phyloP scores from a whole-genome alignment of 768 basidiomycete genomes.

The Kwoniella mangroviensis region DNA sequence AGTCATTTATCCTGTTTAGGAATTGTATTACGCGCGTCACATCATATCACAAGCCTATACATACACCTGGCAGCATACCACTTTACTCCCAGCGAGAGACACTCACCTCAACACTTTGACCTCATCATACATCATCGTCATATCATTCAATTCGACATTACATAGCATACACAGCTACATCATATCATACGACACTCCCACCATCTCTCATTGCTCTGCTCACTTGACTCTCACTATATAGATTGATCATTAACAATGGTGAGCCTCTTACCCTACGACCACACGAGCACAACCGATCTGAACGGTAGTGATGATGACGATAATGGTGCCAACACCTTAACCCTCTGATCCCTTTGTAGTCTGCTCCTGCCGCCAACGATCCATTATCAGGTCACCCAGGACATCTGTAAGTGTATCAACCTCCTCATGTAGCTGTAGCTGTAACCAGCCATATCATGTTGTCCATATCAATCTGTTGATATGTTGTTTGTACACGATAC shows the following conservation, averaged over 20 bases:
- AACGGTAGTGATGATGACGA: too few relatives aligned
- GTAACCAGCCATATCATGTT: background rate
- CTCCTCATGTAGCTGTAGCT: background rate
- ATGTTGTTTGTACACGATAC: background rate
- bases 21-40: background rate
- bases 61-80: background rate
- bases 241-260: background rate
- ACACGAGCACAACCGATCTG: too few relatives aligned
- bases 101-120: background rate
- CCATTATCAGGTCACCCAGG: slow-evolving; percentile 76
- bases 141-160: background rate
- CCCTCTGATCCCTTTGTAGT: slow-evolving; percentile 13
- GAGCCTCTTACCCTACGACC: background rate
- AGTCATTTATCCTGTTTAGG: background rate
- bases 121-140: background rate
- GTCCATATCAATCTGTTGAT: background rate
- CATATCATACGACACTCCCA: background rate
- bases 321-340: background rate
- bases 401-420: slow-evolving; percentile 63
- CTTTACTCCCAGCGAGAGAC: too few relatives aligned
- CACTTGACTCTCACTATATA: background rate
- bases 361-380: slow-evolving; percentile 46
- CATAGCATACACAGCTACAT: slow-evolving; percentile 2
- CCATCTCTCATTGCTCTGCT: too few relatives aligned
- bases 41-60: background rate